Conservation (phyloP, 2,329 filamentous ascomycete genomes). For the Hypoxylon sp. region DNA sequence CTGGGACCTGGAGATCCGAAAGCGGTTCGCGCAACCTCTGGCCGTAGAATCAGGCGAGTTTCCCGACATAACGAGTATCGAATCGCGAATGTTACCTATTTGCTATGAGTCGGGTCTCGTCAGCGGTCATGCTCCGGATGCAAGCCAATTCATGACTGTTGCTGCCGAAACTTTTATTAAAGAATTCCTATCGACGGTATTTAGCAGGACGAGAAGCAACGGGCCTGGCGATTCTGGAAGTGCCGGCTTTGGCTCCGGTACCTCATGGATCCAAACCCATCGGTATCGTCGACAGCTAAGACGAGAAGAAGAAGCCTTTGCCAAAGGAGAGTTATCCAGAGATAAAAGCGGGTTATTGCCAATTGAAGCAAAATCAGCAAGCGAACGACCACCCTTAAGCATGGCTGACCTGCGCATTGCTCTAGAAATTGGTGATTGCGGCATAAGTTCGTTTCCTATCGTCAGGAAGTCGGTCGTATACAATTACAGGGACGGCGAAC, state of each 20-base stretch:
- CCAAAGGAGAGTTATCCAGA: slow-evolving; percentile 76
- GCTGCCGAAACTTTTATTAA: slow-evolving; percentile 74
- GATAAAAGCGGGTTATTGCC: slow-evolving; percentile 82
- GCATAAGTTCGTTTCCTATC: slow-evolving; percentile 80
- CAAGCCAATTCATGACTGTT: slow-evolving; percentile 69
- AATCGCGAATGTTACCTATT: slow-evolving; percentile 71
- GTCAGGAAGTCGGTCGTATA: slow-evolving; percentile 75
- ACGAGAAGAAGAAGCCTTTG: slow-evolving; percentile 76
- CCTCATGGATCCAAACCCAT: slow-evolving; percentile 79
- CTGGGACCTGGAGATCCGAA: slow-evolving; percentile 72
- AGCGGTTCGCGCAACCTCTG: slow-evolving; percentile 69
- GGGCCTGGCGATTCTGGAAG: slow-evolving; percentile 69
- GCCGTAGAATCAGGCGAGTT: slow-evolving; percentile 75
- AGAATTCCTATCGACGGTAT: slow-evolving; percentile 69
- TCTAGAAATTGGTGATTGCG: slow-evolving; percentile 77
- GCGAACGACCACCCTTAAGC: slow-evolving; percentile 74
- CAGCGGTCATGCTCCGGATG: slow-evolving; percentile 66
- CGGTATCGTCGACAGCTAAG: slow-evolving; percentile 79
- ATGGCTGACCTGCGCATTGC: slow-evolving; percentile 82
- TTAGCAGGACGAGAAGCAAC: slow-evolving; percentile 71
- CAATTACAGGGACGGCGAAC: slow-evolving; percentile 77
- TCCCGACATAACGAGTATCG: slow-evolving; percentile 69
- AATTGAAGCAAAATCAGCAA: slow-evolving; percentile 79
- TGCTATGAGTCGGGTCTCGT: slow-evolving; percentile 72
- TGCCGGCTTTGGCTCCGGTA: slow-evolving; percentile 70